Conservation (phyloP, 352 stramenopile species). For the Globisporangium paroecandrum region DNA sequence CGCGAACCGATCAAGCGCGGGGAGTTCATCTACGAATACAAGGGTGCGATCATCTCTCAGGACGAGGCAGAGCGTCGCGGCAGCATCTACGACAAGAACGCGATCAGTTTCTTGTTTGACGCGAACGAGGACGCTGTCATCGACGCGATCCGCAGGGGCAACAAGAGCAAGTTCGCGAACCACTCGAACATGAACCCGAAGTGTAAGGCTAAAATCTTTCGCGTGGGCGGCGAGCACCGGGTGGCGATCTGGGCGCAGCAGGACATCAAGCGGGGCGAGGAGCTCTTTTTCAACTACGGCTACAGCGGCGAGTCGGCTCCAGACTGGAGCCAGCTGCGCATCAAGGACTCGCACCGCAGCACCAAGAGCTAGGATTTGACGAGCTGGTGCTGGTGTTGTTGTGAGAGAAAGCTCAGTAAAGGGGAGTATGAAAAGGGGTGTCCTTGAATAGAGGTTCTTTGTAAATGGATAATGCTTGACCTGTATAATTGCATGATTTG, state of each 20-base stretch:
- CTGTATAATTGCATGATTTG: background rate
- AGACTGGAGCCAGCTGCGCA: constrained; percentile 61
- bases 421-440: background rate
- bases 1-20: constrained; percentile 55
- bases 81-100: constrained; percentile 84
- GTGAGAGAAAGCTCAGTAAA: background rate
- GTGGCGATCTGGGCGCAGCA: constrained; percentile 91
- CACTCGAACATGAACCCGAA: constrained; percentile 71
- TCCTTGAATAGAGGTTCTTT: background rate
- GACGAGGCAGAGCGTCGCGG: constrained; percentile 72
- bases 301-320: constrained; percentile 58
- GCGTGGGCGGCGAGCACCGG: constrained; percentile 80
- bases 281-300: constrained; percentile 71
- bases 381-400: background rate
- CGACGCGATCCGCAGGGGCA: constrained; percentile 90
- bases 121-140: constrained; percentile 86
- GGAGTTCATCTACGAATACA: constrained; percentile 75
- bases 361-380: background rate
- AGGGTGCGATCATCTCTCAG: constrained; percentile 58
- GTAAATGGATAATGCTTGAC: background rate
- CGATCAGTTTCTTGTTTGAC: constrained; percentile 91
- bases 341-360: constrained; percentile 23
- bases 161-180: constrained; percentile 92
- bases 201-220: constrained; percentile 74
- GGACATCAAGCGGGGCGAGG: constrained; percentile 82